Percentiles rank a stretch among this genome's conserved stretches.
Evolutionary conservation across 768 basidiomycete species (phyloP).

Genomic region (Pulveroboletus ravenelii): DNA sequence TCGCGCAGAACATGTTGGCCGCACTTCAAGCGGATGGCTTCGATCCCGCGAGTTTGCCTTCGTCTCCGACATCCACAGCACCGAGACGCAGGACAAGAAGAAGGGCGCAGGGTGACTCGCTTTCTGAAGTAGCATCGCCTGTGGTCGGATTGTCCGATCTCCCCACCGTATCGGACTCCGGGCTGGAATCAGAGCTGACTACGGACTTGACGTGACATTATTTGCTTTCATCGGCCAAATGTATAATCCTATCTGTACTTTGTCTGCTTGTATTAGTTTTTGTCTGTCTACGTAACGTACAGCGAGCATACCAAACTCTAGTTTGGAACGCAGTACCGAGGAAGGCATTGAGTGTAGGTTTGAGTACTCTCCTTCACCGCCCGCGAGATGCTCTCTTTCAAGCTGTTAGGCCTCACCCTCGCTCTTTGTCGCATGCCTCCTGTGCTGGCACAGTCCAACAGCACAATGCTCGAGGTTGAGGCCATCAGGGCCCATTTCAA

Average conservation of each 20-base stretch:
- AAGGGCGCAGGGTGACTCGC: slow-evolving; percentile 30
- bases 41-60: slow-evolving; percentile 37
- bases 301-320: slow-evolving; percentile 20
- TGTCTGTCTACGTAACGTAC: slow-evolving; percentile 11
- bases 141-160: slow-evolving; percentile 22
- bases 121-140: slow-evolving; percentile 25
- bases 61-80: slow-evolving; percentile 42
- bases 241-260: slow-evolving; percentile 30
- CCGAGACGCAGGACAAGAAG: slow-evolving; percentile 27
- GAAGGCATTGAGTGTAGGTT: background rate
- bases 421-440: slow-evolving; percentile 35
- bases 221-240: slow-evolving; percentile 21
- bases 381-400: slow-evolving; percentile 15
- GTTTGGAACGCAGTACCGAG: slow-evolving; percentile 13
- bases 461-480: slow-evolving; percentile 42
- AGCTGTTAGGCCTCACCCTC: slow-evolving; percentile 22
- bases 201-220: slow-evolving; percentile 25
- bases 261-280: slow-evolving; percentile 29
- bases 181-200: slow-evolving; percentile 22
- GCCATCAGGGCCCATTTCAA: slow-evolving; percentile 67
- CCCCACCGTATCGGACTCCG: slow-evolving; percentile 26
- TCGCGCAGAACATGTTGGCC: slow-evolving; percentile 74
- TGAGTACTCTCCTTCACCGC: background rate
- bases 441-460: slow-evolving; percentile 43
- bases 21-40: slow-evolving; percentile 70